Evolutionary conservation across 345 rosid genomes (phyloP), one percentile per base, ranked within the genome.

Genomic region (Zanthoxylum bungeanum): DNA sequence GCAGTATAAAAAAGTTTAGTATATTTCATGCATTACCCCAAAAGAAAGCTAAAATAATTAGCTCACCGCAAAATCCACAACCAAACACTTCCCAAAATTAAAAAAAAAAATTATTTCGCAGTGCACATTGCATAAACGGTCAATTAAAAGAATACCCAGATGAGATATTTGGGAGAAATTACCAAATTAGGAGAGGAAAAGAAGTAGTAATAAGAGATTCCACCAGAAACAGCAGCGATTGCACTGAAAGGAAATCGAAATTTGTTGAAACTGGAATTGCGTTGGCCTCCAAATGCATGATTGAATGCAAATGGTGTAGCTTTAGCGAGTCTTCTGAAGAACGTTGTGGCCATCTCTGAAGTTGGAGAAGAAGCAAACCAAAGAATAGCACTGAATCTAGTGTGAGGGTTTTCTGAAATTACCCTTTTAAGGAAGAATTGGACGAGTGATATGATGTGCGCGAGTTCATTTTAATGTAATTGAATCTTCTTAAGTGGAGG

Each of bases 151-250:
- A 68, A 59, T 75, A 71, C 52, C 42, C 33, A 73, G 49, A 69
- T 24, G 53, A 51, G 56, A 44, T 17, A 24, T 30, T 7, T 16
- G 11, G 27, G 10, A 60, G 36, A 68, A 51, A 75, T 72, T 80
- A 93, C 97, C 91, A 88, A 68, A 74, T 84, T 80, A 33, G 85
- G 83, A 9, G 87, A 88, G 73, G 91, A 79, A 34, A 73, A 69
- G 76, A 70, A 76, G 85, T 81, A 91, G 74, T 83, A 77, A 68
- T 75, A 87, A 28, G 96, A 86, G 80, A 90, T 71, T 76, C 98
- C 98, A 12, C 90, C 97, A 73, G 97, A 88, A 62, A 84, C 82
- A 2, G 96, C 96, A 0, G 95, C 95, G 77, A 89, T 78, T 5
- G 93, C 94, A 12, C 91, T 88, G 27, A 85, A 64, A 16, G 93